Conservation (phyloP, 768 basidiomycete species). For the Hydnomerulius pinastri region DNA sequence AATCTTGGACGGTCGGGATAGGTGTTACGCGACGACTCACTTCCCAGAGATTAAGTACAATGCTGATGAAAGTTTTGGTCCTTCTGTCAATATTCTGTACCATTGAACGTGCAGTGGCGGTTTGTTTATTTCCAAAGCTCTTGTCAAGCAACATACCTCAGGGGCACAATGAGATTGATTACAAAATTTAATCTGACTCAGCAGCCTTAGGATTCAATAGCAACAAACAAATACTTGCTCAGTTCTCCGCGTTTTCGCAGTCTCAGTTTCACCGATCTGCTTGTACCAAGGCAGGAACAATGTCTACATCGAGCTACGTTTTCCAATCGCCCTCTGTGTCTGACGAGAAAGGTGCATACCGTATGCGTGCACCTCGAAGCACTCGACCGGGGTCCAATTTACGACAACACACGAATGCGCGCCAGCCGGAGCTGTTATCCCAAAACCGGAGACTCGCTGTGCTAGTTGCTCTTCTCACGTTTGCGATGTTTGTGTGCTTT, state of each 20-base stretch:
- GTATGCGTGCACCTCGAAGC: conserved; percentile 52
- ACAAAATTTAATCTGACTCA: no score
- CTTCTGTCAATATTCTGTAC: no score
- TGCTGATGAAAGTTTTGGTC: no score
- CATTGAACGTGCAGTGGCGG: no score
- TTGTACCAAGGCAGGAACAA: no score
- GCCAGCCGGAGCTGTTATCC: conserved; percentile 10
- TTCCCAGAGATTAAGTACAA: no score
- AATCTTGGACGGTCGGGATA: no score
- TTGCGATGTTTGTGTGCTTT: conserved; percentile 55
- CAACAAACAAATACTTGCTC: conserved; percentile 11
- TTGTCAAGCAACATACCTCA: no score
- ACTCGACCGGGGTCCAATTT: conserved; percentile 22
- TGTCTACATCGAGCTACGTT: conserved; percentile 18
- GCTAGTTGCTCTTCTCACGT: conserved; percentile 47
- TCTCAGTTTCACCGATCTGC: not conserved
- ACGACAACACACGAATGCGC: conserved; percentile 14
- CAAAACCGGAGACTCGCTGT: conserved; percentile 40
- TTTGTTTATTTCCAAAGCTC: no score
- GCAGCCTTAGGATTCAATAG: conserved; percentile 9
- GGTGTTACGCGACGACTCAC: no score
- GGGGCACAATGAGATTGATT: no score
- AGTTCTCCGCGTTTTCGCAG: not conserved
- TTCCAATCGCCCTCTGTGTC: conserved; percentile 62
- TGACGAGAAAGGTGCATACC: conserved; percentile 65